phyloP scores from a whole-genome alignment of 176 grass and related monocot genomes.

The Pontederia crassipes region DNA sequence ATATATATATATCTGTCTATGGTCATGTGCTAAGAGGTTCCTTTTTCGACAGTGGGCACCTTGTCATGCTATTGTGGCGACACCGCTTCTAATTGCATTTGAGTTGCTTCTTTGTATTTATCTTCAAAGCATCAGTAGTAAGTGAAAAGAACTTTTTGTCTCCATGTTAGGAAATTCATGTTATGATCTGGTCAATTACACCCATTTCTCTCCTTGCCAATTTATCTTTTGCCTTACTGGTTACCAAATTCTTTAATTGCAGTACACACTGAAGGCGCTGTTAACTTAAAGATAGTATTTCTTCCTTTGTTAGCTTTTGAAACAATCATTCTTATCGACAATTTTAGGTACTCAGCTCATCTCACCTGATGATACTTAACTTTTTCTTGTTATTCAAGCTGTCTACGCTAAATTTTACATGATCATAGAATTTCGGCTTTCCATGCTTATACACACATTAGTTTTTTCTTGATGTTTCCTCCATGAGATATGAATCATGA shows the following conservation, averaged over 20 bases:
- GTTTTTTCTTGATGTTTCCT: too few relatives aligned
- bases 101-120: constrained; percentile 67
- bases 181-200: not conserved
- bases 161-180: not conserved
- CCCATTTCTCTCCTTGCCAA: not conserved
- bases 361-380: not conserved
- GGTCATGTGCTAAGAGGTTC: not conserved
- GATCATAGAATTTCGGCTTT: too few relatives aligned
- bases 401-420: not conserved
- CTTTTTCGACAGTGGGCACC: constrained; percentile 30
- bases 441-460: too few relatives aligned
- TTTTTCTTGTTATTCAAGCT: not conserved
- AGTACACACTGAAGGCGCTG: constrained; percentile 29
- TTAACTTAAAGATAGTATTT: constrained; percentile 65
- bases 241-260: constrained; percentile 14
- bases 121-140: constrained; percentile 34
- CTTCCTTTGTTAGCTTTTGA: constrained; percentile 67
- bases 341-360: constrained; percentile 39
- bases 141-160: constrained; percentile 13
- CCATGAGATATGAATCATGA: too few relatives aligned
- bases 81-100: constrained; percentile 60
- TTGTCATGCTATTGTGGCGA: constrained; percentile 57
- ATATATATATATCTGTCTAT: not conserved
- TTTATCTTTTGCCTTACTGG: constrained; percentile 6
- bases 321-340: constrained; percentile 50